Percentiles rank a stretch among this genome's conserved stretches.
phyloP scores from a whole-genome alignment of 441 rosid species.

The Euphorbia corollata region DNA sequence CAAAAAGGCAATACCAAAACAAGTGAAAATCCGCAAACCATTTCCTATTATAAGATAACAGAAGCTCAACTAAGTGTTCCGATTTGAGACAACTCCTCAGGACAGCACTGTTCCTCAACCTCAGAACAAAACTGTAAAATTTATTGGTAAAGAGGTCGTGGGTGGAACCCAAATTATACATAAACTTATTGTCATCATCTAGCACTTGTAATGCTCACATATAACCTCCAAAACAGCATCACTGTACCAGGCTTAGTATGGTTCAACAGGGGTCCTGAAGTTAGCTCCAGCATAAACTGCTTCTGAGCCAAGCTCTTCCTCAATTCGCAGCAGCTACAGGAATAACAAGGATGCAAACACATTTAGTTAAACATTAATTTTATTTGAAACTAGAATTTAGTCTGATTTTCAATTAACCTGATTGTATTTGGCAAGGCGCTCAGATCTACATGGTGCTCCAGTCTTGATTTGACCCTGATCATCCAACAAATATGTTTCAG shows the following conservation, averaged over 20 bases:
- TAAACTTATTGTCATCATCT: slow-evolving; percentile 20
- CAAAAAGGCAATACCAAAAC: too few species aligned
- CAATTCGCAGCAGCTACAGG: slow-evolving; percentile 72
- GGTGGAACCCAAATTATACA: slow-evolving; percentile 9
- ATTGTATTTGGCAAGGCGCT: slow-evolving; percentile 91
- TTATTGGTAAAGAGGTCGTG: slow-evolving; percentile 20
- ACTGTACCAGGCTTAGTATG: slow-evolving; percentile 18
- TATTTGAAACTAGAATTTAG: not conserved
- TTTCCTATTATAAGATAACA: not conserved
- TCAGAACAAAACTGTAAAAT: slow-evolving; percentile 17
- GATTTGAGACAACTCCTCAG: not conserved
- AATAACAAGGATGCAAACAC: not conserved
- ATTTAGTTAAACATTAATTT: not conserved
- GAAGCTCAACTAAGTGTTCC: not conserved
- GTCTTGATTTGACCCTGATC: slow-evolving; percentile 93
- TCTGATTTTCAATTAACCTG: slow-evolving; percentile 39
- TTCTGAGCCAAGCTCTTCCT: slow-evolving; percentile 83
- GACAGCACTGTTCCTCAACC: slow-evolving; percentile 14
- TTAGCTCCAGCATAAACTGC: slow-evolving; percentile 80
- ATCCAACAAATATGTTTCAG: not conserved
- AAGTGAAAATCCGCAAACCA: not conserved
- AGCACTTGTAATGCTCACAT: not conserved
- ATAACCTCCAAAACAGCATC: too few species aligned
- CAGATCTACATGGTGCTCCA: slow-evolving; percentile 98
- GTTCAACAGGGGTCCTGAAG: slow-evolving; percentile 75